phyloP scores from a whole-genome alignment of 2,329 filamentous ascomycete genomes.

The Colletotrichum lupini region DNA sequence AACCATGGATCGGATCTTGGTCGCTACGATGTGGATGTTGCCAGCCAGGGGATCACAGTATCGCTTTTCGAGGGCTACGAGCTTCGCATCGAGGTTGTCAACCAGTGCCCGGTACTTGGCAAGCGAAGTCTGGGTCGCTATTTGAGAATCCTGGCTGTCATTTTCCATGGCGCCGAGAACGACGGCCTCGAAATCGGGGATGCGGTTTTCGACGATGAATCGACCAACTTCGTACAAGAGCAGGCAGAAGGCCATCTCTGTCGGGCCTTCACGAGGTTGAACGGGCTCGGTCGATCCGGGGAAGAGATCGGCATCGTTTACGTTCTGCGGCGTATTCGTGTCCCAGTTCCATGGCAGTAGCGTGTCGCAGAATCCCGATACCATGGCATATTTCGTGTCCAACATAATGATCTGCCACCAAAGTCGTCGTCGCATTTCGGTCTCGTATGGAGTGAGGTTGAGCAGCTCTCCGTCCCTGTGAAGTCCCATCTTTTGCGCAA shows the following conservation, averaged over 20 bases:
- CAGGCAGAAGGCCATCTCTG: conserved; percentile 70
- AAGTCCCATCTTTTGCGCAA: conserved; percentile 75
- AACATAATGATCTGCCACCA: conserved; percentile 74
- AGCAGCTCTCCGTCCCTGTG: conserved; percentile 70
- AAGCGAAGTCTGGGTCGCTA: conserved; percentile 53
- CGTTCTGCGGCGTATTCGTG: conserved; percentile 65
- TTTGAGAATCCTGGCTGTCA: conserved; percentile 60
- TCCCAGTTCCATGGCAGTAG: conserved; percentile 65
- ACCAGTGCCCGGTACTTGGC: conserved; percentile 56
- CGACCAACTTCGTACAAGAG: conserved; percentile 61
- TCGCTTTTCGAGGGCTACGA: conserved; percentile 59
- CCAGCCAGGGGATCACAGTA: conserved; percentile 64
- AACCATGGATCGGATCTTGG: conserved; percentile 58
- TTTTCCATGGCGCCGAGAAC: conserved; percentile 48
- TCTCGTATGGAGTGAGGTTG: conserved; percentile 70
- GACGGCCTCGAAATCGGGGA: conserved; percentile 55
- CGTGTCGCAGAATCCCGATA: conserved; percentile 67
- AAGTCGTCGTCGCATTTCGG: conserved; percentile 73
- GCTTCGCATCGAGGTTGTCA: conserved; percentile 52
- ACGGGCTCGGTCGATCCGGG: conserved; percentile 63
- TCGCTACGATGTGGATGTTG: conserved; percentile 62
- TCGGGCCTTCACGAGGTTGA: conserved; percentile 64
- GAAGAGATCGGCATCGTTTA: conserved; percentile 69
- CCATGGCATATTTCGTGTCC: conserved; percentile 66
- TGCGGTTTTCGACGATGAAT: conserved; percentile 55